Evolutionary conservation across 306 rosid genomes (phyloP), one percentile per base, ranked within the genome.

Genomic region (Mimosa pudica): DNA sequence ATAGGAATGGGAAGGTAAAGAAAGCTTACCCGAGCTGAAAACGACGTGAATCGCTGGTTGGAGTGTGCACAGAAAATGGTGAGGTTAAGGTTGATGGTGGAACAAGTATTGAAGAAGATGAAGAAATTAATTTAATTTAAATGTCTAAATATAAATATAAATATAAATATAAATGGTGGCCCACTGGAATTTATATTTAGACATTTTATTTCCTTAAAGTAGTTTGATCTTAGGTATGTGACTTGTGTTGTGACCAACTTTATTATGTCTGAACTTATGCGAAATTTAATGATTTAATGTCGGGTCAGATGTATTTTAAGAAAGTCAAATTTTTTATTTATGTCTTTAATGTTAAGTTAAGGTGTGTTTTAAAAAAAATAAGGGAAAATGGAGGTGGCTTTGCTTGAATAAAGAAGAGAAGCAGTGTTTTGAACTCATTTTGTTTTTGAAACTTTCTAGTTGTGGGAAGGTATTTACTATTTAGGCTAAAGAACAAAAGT

Each of bases 341-440:
- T 75, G 14, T 82, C 7, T 62, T 52, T 57, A 74, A 82, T 33
- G 74, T 47, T 6, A 46, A 70, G 14, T 79, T 66, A 81, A 79
- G 84, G 85, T 83, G 84, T 83, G 86, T 24, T 24, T 24, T 24
- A 24, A 24, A 80, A 88, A 84, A 83, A 83, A 63, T 82, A 69
- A 80, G 87, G 87, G 85, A 82, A 81, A 84, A 52, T 67, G 83
- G 85, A 83, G 83, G 86, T 84, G 82, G 77, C 84, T 82, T 77
- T 77, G 75, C 75, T 45, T 84, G 86, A 77, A 67, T 77, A 83
- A 76, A 72, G 76, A 71, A 66, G 55, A 82, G 85, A 84, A 74
- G 78, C 79, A 76, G 75, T 84, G 81, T 79, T 71, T 84, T 80
- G 12, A 74, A 72, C 66, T 33, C 77, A 80, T 82, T 67, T 76